Evolutionary conservation across 805 yeast species (phyloP).

Genomic region (Tetrapisispora nanseiensis): DNA sequence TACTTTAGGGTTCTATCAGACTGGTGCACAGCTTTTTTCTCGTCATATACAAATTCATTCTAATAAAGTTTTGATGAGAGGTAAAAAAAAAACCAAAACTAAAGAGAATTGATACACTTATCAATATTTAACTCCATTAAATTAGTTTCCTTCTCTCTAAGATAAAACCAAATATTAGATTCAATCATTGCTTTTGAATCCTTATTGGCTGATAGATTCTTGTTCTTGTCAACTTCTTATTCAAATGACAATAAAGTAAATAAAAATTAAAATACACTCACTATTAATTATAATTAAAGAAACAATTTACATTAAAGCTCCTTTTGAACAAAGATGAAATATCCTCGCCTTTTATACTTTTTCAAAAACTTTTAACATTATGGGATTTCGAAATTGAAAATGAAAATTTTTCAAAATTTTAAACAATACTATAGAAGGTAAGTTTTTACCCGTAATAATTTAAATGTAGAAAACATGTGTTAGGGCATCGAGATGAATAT

Average conservation of each 20-base stretch:
- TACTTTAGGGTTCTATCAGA: conserved; percentile 25
- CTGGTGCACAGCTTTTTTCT: conserved; percentile 33
- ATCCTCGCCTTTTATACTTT: conserved; percentile 4
- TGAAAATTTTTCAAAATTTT: no score
- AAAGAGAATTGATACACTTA: conserved; percentile 5
- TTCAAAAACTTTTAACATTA: conserved; percentile 1
- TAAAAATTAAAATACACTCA: no score
- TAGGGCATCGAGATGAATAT: background rate
- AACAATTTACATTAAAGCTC: no score
- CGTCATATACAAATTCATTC: conserved; percentile 20
- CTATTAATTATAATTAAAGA: no score
- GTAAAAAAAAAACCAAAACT: background rate
- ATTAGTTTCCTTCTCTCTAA: background rate
- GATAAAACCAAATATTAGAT: no score
- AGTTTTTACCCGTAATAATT: background rate
- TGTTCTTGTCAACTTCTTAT: no score
- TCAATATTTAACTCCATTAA: conserved; percentile 2
- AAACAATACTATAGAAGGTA: no score
- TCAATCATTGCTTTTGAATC: no score
- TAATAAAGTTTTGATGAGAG: background rate
- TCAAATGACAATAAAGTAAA: no score
- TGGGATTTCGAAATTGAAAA: no score
- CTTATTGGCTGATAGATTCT: no score
- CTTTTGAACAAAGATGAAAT: background rate
- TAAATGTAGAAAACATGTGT: background rate